phyloP scores from a whole-genome alignment of 2,329 filamentous ascomycete genomes.

The Tolypocladium inflatum region DNA sequence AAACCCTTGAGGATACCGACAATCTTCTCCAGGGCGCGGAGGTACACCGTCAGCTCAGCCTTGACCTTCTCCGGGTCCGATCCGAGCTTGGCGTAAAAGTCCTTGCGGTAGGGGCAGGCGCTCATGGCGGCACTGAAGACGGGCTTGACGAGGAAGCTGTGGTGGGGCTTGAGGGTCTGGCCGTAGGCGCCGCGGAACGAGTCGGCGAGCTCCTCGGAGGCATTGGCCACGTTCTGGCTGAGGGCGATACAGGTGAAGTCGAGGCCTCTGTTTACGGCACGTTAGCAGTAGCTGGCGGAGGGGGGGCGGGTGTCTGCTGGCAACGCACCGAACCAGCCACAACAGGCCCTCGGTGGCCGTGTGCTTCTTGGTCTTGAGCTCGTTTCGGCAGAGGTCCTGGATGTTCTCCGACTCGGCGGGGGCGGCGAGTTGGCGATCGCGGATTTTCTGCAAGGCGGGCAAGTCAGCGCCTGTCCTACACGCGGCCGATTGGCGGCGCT shows the following conservation, averaged over 20 bases:
- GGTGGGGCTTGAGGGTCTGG: conserved; percentile 81
- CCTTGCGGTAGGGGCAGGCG: conserved; percentile 84
- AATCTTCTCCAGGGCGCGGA: conserved; percentile 67
- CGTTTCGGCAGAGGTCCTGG: conserved; percentile 76
- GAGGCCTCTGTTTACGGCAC: conserved; percentile 55
- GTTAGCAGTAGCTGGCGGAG: neutral
- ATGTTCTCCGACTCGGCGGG: conserved; percentile 73
- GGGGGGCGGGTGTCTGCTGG: neutral
- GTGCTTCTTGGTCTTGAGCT: conserved; percentile 85
- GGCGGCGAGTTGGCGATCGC: conserved; percentile 68
- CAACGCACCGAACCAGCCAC: conserved; percentile 73
- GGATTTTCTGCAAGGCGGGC: conserved; percentile 62
- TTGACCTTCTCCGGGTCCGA: conserved; percentile 53
- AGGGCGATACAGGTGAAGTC: conserved; percentile 89
- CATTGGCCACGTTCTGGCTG: conserved; percentile 61
- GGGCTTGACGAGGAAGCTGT: conserved; percentile 82
- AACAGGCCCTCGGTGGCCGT: conserved; percentile 79
- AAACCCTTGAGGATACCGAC: conserved; percentile 65
- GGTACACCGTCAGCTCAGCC: conserved; percentile 58
- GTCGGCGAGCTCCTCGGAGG: conserved; percentile 64
- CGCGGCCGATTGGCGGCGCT: neutral
- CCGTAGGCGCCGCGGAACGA: conserved; percentile 85
- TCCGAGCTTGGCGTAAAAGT: conserved; percentile 86
- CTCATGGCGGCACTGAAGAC: conserved; percentile 90
- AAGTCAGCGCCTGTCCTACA: neutral